Evolutionary conservation across 1,284 basidiomycete genomes (phyloP).

Genomic region (Pseudozyma tsukubaensis): DNA sequence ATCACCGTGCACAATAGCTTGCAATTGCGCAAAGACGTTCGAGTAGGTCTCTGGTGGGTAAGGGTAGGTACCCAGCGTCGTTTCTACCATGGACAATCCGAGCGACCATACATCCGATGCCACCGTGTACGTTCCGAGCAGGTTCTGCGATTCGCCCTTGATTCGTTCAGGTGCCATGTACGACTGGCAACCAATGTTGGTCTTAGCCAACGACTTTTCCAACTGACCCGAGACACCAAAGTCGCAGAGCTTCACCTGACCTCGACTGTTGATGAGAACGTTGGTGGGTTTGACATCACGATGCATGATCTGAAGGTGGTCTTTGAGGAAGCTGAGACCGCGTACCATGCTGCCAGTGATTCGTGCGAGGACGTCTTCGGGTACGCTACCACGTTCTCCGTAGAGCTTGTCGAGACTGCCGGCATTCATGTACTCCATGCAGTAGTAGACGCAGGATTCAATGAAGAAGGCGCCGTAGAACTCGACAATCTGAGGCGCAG

Average conservation of each 20-base stretch:
- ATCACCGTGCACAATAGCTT: slow-evolving; percentile 93
- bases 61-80: slow-evolving; percentile 90
- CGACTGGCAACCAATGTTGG: slow-evolving; percentile 97
- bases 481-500: slow-evolving; percentile 91
- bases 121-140: slow-evolving; percentile 90
- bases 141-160: slow-evolving; percentile 89
- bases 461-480: slow-evolving; percentile 99
- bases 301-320: slow-evolving; percentile 95
- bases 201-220: slow-evolving; percentile 95
- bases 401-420: slow-evolving; percentile 87
- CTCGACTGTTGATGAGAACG: slow-evolving; percentile 87
- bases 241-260: slow-evolving; percentile 93
- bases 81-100: slow-evolving; percentile 94
- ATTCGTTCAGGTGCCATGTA: slow-evolving; percentile 99
- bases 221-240: slow-evolving; percentile 98
- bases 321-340: slow-evolving; percentile 95
- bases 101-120: slow-evolving; percentile 98
- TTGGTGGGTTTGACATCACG: slow-evolving; percentile 98
- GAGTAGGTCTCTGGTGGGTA: slow-evolving; percentile 98
- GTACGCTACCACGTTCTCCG: slow-evolving; percentile 72
- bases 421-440: slow-evolving; percentile 99
- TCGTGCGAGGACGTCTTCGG: slow-evolving; percentile 85
- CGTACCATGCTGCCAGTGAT: slow-evolving; percentile 85
- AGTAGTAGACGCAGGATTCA: slow-evolving; percentile 98
- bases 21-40: slow-evolving; percentile 95